phyloP scores from a whole-genome alignment of 2,329 filamentous ascomycete genomes.

The Tolypocladium nubicola region DNA sequence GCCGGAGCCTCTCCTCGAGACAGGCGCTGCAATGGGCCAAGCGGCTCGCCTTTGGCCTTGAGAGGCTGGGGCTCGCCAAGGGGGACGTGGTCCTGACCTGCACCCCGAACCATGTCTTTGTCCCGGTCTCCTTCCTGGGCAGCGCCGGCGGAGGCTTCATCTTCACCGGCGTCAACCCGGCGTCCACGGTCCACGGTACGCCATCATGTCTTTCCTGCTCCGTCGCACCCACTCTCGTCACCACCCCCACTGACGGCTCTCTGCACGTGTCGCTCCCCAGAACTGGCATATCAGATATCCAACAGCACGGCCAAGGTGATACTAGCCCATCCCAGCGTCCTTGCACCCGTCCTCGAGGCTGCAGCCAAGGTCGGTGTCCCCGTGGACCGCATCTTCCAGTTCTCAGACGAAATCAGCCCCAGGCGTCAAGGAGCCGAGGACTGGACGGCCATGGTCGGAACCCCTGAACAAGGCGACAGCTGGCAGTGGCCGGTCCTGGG shows the following conservation, averaged over 20 bases:
- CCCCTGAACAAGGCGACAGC: slow-evolving; percentile 15
- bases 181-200: slow-evolving; percentile 36
- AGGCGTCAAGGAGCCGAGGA: slow-evolving; percentile 23
- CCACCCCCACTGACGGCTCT: not conserved
- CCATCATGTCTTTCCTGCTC: not conserved
- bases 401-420: slow-evolving; percentile 28
- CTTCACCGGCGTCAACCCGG: slow-evolving; percentile 44
- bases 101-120: slow-evolving; percentile 43
- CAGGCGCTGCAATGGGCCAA: slow-evolving; percentile 40
- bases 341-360: slow-evolving; percentile 32
- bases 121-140: slow-evolving; percentile 42
- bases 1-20: slow-evolving; percentile 31
- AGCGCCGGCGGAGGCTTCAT: slow-evolving; percentile 40
- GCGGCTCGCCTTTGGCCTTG: slow-evolving; percentile 37
- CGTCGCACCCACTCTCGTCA: not conserved
- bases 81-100: slow-evolving; percentile 44
- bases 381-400: slow-evolving; percentile 32
- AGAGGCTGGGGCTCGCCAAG: slow-evolving; percentile 30
- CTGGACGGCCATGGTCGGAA: slow-evolving; percentile 29
- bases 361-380: slow-evolving; percentile 29
- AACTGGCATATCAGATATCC: slow-evolving; percentile 39
- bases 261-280: slow-evolving; percentile 13
- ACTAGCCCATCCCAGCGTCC: slow-evolving; percentile 35
- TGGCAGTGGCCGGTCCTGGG: slow-evolving; percentile 26
- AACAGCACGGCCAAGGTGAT: slow-evolving; percentile 39